A percentile compares a stretch with the other conserved stretches of the same genome.
Evolutionary conservation across 2,329 filamentous ascomycete species (phyloP).

Genomic region (Leptographium wingfieldii): DNA sequence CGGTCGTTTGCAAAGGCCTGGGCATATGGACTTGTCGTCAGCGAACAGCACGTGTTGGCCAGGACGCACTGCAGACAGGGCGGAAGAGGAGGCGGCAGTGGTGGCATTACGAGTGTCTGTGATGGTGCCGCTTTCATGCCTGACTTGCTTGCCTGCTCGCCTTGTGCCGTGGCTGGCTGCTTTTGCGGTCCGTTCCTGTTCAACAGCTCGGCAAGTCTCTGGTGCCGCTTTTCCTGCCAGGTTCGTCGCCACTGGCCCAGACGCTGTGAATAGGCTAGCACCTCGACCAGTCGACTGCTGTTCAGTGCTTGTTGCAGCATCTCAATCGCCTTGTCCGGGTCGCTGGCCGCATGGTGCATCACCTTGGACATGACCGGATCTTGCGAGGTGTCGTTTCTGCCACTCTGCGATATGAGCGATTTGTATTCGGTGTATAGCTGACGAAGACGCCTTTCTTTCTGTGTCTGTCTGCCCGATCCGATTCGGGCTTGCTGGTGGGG

Average conservation of each 20-base stretch:
- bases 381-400: not conserved
- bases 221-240: not conserved
- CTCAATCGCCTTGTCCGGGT: not conserved
- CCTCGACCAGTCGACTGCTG: not conserved
- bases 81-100: constrained; percentile 5
- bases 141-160: not conserved
- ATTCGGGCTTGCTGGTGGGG: not conserved
- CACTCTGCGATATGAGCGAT: not conserved
- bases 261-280: not conserved
- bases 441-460: not conserved
- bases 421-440: not conserved
- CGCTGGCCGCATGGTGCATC: not conserved
- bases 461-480: not conserved
- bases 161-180: not conserved
- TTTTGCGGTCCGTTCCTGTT: not conserved
- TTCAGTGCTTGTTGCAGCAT: not conserved
- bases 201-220: not conserved
- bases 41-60: constrained; percentile 9
- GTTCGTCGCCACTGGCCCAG: not conserved
- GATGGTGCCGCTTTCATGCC: not conserved
- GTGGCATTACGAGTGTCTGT: not conserved
- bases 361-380: not conserved
- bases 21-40: constrained; percentile 7
- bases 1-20: constrained; percentile 6
- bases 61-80: constrained; percentile 13